Base-by-base conservation (phyloP, 75 land plant genomes). In the Cryptomeria japonica region DNA sequence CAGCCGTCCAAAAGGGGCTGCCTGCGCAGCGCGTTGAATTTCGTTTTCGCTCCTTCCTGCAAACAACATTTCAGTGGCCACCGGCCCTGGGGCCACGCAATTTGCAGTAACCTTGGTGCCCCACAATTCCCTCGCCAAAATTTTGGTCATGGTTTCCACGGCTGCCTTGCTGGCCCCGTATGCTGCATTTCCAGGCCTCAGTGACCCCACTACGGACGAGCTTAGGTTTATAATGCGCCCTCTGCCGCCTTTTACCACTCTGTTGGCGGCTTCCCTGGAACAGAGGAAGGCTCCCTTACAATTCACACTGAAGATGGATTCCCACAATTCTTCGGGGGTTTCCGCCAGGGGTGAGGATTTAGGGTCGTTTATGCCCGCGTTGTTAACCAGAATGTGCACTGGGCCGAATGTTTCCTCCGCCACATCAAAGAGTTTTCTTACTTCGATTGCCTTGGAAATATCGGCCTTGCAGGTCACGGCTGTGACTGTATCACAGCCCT, bases 41-140 rank as follows among this genome's bases (percentile, higher is more conserved):
- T n/a, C n/a, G 64, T 31, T 3, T 18, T 68, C 89, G 16, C 53
- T 77, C 80, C 86, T 91, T 32, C 90, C 89, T 32, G n/a, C 58
- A 70, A 87, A 91, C 84, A 91, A 92, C 79, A 92, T 70, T 0
- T 89, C 93, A 25, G 93, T 91, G 6, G 86, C 93, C 28, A 88
- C 90, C 13, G 93, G 88, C 19, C 93, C 93, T 1, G 93, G 93
- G 46, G 93, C 90, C n/a, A 92, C 93, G 47, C 88, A 87, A 64
- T 92, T 92, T 14, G 89, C 93, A 4, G 93, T 92, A 38, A 92
- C 91, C 56, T 53, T 77, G 80, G 34, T 91, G 19, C 90, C 93
- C 28, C 87, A 72, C 16, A 92, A 53, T 83, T 92, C 93, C 88
- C 83, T 92, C 32, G 93, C 93, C 53, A 92, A 85, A 31, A 91